phyloP scores from a whole-genome alignment of 495 filamentous ascomycete species.

The Xylaria venustula region DNA sequence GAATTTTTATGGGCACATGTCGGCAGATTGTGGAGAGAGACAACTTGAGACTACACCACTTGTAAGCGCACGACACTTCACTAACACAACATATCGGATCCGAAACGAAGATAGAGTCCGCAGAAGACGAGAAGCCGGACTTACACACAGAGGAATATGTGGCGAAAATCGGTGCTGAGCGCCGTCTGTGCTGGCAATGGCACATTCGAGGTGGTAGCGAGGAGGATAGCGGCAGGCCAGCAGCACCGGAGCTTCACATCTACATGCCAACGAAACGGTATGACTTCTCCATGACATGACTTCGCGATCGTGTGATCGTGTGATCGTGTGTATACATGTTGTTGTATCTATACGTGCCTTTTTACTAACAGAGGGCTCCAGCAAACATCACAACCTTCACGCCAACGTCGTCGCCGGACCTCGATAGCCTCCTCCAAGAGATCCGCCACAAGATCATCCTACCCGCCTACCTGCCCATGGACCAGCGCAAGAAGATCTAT shows the following conservation, averaged over 20 bases:
- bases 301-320: not conserved
- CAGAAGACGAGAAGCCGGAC: not conserved
- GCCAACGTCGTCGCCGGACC: conserved; percentile 30
- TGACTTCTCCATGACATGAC: not conserved
- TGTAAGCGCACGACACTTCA: not conserved
- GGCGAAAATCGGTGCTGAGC: conserved; percentile 20
- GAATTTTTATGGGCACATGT: conserved; percentile 19
- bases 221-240: conserved; percentile 17
- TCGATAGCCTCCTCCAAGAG: conserved; percentile 42
- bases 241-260: conserved; percentile 25
- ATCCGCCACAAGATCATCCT: conserved; percentile 66
- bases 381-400: conserved; percentile 30
- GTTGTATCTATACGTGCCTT: not conserved
- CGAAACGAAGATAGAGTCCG: not conserved
- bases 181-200: conserved; percentile 25
- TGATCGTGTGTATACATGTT: not conserved
- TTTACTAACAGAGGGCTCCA: conserved; percentile 4
- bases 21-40: not conserved
- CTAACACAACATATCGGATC: not conserved
- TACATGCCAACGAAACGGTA: conserved; percentile 23
- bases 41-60: not conserved
- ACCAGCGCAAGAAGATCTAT: conserved; percentile 57
- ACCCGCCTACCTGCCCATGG: conserved; percentile 54
- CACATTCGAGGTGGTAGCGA: conserved; percentile 16
- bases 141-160: conserved; percentile 14